Conservation (phyloP, 441 rosid species). For the Eruca vesicaria region DNA sequence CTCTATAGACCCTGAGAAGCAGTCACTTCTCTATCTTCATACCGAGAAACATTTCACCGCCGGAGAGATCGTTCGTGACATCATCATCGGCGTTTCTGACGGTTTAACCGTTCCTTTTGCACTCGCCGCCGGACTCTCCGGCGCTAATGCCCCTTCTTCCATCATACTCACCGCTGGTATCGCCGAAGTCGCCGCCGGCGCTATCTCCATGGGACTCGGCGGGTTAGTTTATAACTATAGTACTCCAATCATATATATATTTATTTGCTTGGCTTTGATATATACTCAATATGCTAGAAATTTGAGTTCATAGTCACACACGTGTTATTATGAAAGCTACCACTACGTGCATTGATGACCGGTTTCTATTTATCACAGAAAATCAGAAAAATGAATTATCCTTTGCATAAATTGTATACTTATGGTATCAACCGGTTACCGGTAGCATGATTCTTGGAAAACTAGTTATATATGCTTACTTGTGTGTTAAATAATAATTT, state of each 20-base stretch:
- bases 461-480: neutral
- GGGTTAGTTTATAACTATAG: constrained; percentile 44
- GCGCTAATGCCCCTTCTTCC: constrained; percentile 82
- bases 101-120: constrained; percentile 96
- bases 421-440: neutral
- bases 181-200: constrained; percentile 93
- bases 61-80: constrained; percentile 82
- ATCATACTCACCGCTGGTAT: constrained; percentile 89
- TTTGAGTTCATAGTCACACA: neutral
- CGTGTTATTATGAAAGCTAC: neutral
- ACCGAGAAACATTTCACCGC: constrained; percentile 83
- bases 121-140: constrained; percentile 92
- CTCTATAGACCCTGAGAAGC: constrained; percentile 56
- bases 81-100: constrained; percentile 91
- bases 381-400: neutral
- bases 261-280: neutral
- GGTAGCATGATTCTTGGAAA: neutral
- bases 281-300: neutral
- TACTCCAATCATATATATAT: neutral
- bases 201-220: constrained; percentile 98
- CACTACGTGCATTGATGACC: neutral
- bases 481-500: neutral
- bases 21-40: constrained; percentile 63
- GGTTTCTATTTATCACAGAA: neutral
- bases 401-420: neutral